phyloP scores from a whole-genome alignment of 1,139 yeast genomes.

The Blastobotrys malaysiensis region DNA sequence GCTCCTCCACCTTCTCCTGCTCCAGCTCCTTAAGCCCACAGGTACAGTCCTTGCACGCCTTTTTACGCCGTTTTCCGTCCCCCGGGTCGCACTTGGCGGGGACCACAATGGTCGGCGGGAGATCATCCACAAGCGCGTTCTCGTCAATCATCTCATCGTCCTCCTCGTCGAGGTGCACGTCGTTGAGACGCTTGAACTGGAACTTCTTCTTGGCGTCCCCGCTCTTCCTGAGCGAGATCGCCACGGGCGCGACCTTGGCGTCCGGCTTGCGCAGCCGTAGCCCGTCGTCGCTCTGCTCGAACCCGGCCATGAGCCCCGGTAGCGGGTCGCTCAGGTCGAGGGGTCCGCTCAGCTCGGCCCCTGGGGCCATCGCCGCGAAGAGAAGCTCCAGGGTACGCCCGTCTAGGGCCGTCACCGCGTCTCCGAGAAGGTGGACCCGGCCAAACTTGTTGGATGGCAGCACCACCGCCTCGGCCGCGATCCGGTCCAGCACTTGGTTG shows the following conservation, averaged over 20 bases:
- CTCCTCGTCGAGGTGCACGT: conserved; percentile 43
- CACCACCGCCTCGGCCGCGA: conserved; percentile 52
- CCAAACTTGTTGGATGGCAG: conserved; percentile 44
- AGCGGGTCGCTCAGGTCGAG: conserved; percentile 43
- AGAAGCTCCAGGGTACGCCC: conserved; percentile 41
- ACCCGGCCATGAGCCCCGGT: conserved; percentile 61
- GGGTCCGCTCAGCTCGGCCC: conserved; percentile 50
- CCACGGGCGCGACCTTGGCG: conserved; percentile 24
- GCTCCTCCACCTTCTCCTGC: conserved; percentile 35
- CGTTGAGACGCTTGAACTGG: conserved; percentile 31
- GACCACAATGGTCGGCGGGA: conserved; percentile 37
- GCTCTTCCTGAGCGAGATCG: conserved; percentile 9
- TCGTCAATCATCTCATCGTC: conserved; percentile 44
- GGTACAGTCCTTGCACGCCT: conserved; percentile 91
- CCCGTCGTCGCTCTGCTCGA: conserved; percentile 42
- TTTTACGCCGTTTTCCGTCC: conserved; percentile 49
- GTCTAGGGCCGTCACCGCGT: conserved; percentile 40
- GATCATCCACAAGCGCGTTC: conserved; percentile 40
- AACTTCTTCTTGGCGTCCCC: conserved; percentile 7
- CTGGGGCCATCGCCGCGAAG: conserved; percentile 39
- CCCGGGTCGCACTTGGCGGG: conserved; percentile 40
- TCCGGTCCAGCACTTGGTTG: conserved; percentile 68
- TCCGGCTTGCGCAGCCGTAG: conserved; percentile 41
- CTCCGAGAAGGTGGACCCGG: conserved; percentile 51
- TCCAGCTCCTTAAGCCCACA: conserved; percentile 85